Percentiles rank a stretch among this genome's conserved stretches.
phyloP scores from a whole-genome alignment of 345 rosid species.

The Salix dunnii region DNA sequence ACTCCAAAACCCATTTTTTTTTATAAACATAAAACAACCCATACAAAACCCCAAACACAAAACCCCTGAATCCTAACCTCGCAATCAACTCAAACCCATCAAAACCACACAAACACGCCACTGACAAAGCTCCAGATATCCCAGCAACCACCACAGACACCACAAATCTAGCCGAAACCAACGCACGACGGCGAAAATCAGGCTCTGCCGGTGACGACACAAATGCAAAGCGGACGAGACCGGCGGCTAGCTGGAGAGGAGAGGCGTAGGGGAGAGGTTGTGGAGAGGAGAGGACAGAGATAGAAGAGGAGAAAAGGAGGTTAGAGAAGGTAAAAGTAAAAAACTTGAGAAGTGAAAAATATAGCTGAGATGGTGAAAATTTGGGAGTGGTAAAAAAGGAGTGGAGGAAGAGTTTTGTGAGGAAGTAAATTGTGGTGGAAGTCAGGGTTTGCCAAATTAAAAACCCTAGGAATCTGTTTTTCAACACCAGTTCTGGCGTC shows the following conservation, averaged over 20 bases:
- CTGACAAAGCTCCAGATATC: slow-evolving; percentile 43
- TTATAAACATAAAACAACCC: slow-evolving; percentile 44
- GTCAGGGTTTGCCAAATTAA: slow-evolving; percentile 70
- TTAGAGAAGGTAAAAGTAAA: slow-evolving; percentile 49
- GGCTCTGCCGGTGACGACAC: slow-evolving; percentile 11
- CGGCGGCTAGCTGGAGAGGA: slow-evolving; percentile 21
- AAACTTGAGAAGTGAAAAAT: slow-evolving; percentile 13
- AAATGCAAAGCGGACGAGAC: slow-evolving; percentile 24
- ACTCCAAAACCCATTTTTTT: slow-evolving; percentile 72
- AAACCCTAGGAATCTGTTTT: slow-evolving; percentile 54
- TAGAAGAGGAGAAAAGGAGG: slow-evolving; percentile 55
- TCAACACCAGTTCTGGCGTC: slow-evolving; percentile 37
- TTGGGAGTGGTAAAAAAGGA: background rate
- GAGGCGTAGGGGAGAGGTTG: slow-evolving; percentile 32
- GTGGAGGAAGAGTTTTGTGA: slow-evolving; percentile 40
- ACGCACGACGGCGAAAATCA: slow-evolving; percentile 47
- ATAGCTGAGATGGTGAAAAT: slow-evolving; percentile 22
- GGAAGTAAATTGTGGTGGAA: slow-evolving; percentile 49
- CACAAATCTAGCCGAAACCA: slow-evolving; percentile 38
- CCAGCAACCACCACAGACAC: slow-evolving; percentile 42
- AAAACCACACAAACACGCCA: slow-evolving; percentile 36
- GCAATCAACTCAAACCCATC: slow-evolving; percentile 25
- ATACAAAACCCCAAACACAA: slow-evolving; percentile 59
- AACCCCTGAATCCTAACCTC: slow-evolving; percentile 63
- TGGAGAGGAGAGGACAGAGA: slow-evolving; percentile 49